Evolutionary conservation across 176 grass and related monocot species (phyloP), one percentile per base, ranked within the genome.

Genomic region (Eleusine indica): DNA sequence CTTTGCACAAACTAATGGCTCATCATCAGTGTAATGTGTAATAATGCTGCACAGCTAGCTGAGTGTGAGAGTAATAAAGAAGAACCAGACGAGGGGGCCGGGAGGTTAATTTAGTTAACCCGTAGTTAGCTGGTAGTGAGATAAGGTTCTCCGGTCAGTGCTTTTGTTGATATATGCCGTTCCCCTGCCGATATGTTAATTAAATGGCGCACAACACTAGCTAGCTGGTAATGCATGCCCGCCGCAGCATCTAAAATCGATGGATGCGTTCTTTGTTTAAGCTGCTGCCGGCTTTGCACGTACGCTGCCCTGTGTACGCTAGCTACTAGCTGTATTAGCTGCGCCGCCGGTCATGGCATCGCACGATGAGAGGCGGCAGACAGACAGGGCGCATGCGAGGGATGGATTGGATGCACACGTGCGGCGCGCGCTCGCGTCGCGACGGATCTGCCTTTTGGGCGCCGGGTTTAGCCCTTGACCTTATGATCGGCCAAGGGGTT

Each of bases 181-280:
- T 52, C 77, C 77, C 77, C 43, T 65, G 82, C 43, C 18, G 82
- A 89, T 85, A 89, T 85, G 82, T 71, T 89, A 89, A 28, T 81
- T 75, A 81, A 89, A 77, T 71, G 38, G 83, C 71, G 77, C 75
- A 70, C 76, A 74, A 7, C 56, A 22, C 7, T 7, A 60, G 52
- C 67, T 28, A 18, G 17, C 64, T 37, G 54, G n/a, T 84, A 88
- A 80, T 80, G 76, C 80, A 2, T 14, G 12, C 21, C n/a, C 58
- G 61, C 61, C 38, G 53, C 40, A 46, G 68, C 80, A 73, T 76
- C 46, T 17, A 13, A 40, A n/a, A 60, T 60, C 21, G 46, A 88
- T 64, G n/a, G 57, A 54, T 54, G 42, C 53, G 35, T 85, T 46
- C 5, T 70, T 64, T 67, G 18, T 89, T 80, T 35, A 62, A 9